Evolutionary conservation across 208 protist genomes (phyloP), one percentile per base, ranked within the genome.

Genomic region (Leishmania tropica): DNA sequence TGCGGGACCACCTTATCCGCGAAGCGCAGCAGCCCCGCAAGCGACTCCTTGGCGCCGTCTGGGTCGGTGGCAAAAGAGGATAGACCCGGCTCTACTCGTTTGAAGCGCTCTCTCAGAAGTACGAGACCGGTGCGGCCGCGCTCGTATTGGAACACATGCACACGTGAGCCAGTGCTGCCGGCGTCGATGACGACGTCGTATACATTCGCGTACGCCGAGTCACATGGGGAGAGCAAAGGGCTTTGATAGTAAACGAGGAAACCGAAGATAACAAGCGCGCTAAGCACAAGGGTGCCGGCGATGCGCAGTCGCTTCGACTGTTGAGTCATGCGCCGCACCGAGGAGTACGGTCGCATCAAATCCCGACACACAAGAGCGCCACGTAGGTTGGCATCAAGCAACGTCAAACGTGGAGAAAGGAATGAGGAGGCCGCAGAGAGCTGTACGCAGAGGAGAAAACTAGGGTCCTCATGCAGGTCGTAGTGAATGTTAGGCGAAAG

Each of bases 121-220:
- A 82, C 60, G 35, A 89, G 51, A 37, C 87, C 74, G 42, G 78
- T 45, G 8, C 70, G 75, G 0, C 24, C n/a, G 45, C 79, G 83
- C 76, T 87, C 77, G 64, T 89, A 96, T 62, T 87, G 75, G 76
- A 93, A 94, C 37, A 96, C 75, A 76, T 96, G 88, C 48, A 93
- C 83, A 45, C 92, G 88, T 0, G 89, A 91, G 53, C 92, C 92
- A n/a, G 89, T 94, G 78, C 90, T 94, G 75, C 92, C 92, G 2
- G 92, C 92, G 76, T 96, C 92, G 31, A 96, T 81, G 2, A 96
- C 83, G 35, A 94, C 76, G 67, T 94, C 92, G 71, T 87, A 96
- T 0, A 88, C 62, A 31, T 79, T 80, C 7, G 68, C 48, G 47
- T 54, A 84, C 24, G 65, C 75, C 58, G 79, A 81, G 64, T 81